Evolutionary conservation across 164 flowering plant species (phyloP).

Genomic region (Warburgia ugandensis): DNA sequence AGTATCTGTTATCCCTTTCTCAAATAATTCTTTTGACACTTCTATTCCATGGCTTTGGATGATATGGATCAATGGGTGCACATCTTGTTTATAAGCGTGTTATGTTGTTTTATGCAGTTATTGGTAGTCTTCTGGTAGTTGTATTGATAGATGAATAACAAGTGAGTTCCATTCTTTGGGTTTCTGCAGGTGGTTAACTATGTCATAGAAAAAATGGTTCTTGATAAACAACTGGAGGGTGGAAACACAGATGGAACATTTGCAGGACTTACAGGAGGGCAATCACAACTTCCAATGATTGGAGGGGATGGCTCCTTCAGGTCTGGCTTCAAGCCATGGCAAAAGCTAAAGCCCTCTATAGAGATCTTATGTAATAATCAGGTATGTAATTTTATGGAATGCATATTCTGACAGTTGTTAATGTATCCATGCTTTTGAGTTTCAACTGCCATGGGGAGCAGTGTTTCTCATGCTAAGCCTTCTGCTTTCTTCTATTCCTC

Average conservation of each 20-base stretch:
- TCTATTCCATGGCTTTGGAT: too few species aligned
- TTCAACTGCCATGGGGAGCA: too few species aligned
- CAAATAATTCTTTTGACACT: too few species aligned
- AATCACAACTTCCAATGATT: conserved; percentile 28
- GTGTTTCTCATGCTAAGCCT: too few species aligned
- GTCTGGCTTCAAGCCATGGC: conserved; percentile 62
- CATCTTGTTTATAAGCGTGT: too few species aligned
- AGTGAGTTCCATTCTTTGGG: background rate
- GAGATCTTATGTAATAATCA: conserved; percentile 97
- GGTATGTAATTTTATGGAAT: conserved; percentile 38
- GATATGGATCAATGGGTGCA: too few species aligned
- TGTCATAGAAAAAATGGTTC: conserved; percentile 84
- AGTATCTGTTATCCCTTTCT: too few species aligned
- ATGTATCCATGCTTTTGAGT: too few species aligned
- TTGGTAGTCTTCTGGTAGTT: background rate
- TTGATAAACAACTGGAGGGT: conserved; percentile 65
- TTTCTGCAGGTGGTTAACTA: conserved; percentile 73
- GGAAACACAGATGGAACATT: conserved; percentile 43
- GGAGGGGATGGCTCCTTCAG: conserved; percentile 63
- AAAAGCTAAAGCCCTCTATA: conserved; percentile 67
- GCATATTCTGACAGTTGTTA: too few species aligned
- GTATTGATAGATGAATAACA: background rate
- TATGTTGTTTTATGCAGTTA: background rate
- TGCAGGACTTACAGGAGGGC: conserved; percentile 47
- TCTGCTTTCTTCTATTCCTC: too few species aligned